Base-by-base conservation (phyloP, 148 eudicot species). In the Polygonum maritimum region DNA sequence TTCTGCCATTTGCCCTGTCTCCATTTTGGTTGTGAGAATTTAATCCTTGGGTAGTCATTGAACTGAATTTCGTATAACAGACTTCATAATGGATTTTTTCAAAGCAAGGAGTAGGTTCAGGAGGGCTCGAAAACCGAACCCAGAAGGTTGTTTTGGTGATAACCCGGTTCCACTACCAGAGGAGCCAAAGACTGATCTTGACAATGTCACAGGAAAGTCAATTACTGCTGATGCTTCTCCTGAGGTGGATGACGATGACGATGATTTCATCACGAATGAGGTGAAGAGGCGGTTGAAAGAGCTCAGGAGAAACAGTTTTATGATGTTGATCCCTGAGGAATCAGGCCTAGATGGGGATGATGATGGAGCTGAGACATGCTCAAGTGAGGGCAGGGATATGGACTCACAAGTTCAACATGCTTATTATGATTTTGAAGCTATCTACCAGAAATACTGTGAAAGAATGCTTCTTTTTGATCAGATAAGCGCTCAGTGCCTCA, bases 281-380 rank as follows among this genome's bases (percentile, higher is more conserved):
- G 99, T 92, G 73, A 92, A 95, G 77, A 90, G 92, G 81, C 89
- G 97, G 69, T 60, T 95, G 80, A 95, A 92, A 80, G 99, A 95
- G 75, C 80, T 95, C 71, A 87, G 91, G 81, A 89, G 98, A 76
- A 95, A 95, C 79, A 95, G 97, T 49, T 95, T 92, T 80, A 92
- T 95, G 99, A 91, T 89, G 79, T 77, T 95, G 80, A 95, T 95
- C 77, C 99, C 99, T 2, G 99, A 95, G 83, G 97, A 92, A 82
- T 74, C 94, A 7, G 92, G 87, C 10, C 82, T 76, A 2, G 91
- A 86, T 13, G 91, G 78, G 47, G 89, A 83, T n/a, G 90, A 86
- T 54, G 94, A 82, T 74, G 92, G 85, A 73, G 89, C 84, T 38
- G 97, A 94, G 81, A 83, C 89, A 4, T 86, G 89, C 83, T 88